Evolutionary conservation across 2,329 filamentous ascomycete species (phyloP).

Genomic region (Diaporthe aspalathi): DNA sequence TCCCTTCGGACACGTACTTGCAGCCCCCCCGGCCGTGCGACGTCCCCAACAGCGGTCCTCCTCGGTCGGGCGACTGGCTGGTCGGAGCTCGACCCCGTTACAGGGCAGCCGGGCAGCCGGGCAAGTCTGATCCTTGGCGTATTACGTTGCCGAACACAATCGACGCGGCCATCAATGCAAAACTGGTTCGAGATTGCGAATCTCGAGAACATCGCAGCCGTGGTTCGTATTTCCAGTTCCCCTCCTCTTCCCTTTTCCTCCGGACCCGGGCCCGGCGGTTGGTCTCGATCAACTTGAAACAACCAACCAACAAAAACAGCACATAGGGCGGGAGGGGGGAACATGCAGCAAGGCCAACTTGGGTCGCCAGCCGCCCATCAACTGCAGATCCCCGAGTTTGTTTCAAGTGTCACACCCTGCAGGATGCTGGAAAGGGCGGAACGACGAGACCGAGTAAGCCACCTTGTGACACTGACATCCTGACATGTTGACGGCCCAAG

Average conservation of each 20-base stretch:
- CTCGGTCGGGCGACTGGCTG: slow-evolving; percentile 9
- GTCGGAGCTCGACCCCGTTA: slow-evolving; percentile 8
- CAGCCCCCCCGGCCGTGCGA: slow-evolving; percentile 17
- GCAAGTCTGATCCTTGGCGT: slow-evolving; percentile 7
- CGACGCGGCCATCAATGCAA: slow-evolving; percentile 25
- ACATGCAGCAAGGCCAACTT: slow-evolving; percentile 1
- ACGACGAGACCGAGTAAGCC: slow-evolving; percentile 21
- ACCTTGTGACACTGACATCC: neutral
- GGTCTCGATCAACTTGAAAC: slow-evolving; percentile 28
- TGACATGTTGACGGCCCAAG: neutral
- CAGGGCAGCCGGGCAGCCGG: slow-evolving; percentile 23
- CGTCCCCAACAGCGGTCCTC: slow-evolving; percentile 13
- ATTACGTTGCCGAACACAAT: slow-evolving; percentile 25
- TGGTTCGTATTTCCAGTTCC: slow-evolving; percentile 13
- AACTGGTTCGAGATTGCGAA: slow-evolving; percentile 31
- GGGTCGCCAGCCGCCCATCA: slow-evolving; percentile 22
- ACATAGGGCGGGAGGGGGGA: neutral
- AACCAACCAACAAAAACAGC: slow-evolving; percentile 21
- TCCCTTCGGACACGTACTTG: neutral
- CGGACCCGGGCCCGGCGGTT: slow-evolving; percentile 10
- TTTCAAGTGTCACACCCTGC: slow-evolving; percentile 31
- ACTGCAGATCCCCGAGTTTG: slow-evolving; percentile 32
- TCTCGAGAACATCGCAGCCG: slow-evolving; percentile 13
- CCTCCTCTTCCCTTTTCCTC: neutral
- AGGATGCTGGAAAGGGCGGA: slow-evolving; percentile 24